Conservation (phyloP, 345 rosid genomes). For the Limnanthes douglasii region DNA sequence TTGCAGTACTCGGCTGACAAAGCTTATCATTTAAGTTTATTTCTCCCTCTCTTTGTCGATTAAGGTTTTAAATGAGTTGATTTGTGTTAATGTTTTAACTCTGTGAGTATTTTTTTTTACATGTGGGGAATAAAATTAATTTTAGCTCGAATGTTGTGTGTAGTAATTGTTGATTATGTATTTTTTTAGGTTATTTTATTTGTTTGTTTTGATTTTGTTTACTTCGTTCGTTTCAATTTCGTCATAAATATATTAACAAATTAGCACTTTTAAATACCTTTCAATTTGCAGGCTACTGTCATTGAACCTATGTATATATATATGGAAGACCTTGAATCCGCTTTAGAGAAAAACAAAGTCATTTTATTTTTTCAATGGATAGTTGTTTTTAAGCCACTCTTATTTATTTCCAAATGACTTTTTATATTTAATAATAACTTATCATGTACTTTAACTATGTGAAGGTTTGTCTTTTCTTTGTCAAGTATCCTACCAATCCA, state of each 20-base stretch:
- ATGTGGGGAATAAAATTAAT: no score
- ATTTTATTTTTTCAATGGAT: conserved; percentile 7
- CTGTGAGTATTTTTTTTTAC: no score
- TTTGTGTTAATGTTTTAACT: no score
- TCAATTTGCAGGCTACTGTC: conserved; percentile 63
- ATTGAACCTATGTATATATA: conserved; percentile 99
- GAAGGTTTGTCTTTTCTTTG: conserved; percentile 84
- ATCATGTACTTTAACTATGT: conserved; percentile 6
- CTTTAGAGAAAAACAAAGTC: conserved; percentile 60
- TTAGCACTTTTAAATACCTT: conserved; percentile 3
- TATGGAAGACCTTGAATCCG: conserved; percentile 54
- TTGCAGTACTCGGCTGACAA: conserved; percentile 74
- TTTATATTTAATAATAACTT: conserved; percentile 2
- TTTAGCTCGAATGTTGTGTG: no score
- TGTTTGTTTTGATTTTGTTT: no score
- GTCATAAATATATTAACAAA: no score
- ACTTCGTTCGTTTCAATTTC: no score
- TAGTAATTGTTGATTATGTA: no score
- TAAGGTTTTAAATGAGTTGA: no score
- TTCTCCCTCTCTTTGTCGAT: no score
- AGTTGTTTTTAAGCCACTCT: not conserved
- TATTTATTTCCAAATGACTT: not conserved
- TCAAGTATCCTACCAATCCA: conserved; percentile 94
- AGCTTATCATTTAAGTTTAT: no score
- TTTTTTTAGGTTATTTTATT: no score